These are phyloP conservation scores for Gossypium thurberi DNA, from an alignment of 345 rosid genomes.

Conservation along the genomic window DNA sequence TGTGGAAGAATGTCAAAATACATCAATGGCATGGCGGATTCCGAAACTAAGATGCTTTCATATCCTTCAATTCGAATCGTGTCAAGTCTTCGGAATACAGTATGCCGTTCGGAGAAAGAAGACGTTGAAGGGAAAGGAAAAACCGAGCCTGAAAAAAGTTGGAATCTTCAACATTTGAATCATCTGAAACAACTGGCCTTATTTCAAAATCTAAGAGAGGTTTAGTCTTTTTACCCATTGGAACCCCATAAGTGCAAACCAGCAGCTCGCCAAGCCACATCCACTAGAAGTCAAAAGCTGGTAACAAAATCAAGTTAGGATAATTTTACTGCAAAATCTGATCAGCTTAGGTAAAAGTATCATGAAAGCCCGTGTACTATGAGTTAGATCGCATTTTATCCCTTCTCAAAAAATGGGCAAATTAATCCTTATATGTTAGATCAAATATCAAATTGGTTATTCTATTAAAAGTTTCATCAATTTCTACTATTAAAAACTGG, in stretches of 20 bases:
- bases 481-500: too few relatives aligned
- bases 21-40: not conserved
- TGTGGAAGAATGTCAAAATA: not conserved
- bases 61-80: slow-evolving; percentile 23
- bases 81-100: slow-evolving; percentile 31
- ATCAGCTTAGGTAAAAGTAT: not conserved
- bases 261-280: slow-evolving; percentile 43
- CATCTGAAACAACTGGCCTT: slow-evolving; percentile 2
- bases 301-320: not conserved
- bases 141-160: slow-evolving; percentile 37
- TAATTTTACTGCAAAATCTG: not conserved
- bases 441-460: too few relatives aligned
- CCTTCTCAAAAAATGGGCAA: too few relatives aligned
- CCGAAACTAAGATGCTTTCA: slow-evolving; percentile 28
- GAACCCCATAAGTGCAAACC: slow-evolving; percentile 43
- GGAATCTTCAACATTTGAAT: not conserved
- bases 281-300: slow-evolving; percentile 40
- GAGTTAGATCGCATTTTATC: too few relatives aligned
- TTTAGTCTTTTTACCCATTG: slow-evolving; percentile 40
- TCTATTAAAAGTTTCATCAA: too few relatives aligned
- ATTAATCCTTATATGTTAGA: too few relatives aligned
- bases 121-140: slow-evolving; percentile 35
- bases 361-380: too few relatives aligned
- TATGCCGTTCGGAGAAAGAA: slow-evolving; percentile 40
- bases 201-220: not conserved